Evolutionary conservation across 257 asterid species (phyloP).

Genomic region (Salvia miltiorrhiza): DNA sequence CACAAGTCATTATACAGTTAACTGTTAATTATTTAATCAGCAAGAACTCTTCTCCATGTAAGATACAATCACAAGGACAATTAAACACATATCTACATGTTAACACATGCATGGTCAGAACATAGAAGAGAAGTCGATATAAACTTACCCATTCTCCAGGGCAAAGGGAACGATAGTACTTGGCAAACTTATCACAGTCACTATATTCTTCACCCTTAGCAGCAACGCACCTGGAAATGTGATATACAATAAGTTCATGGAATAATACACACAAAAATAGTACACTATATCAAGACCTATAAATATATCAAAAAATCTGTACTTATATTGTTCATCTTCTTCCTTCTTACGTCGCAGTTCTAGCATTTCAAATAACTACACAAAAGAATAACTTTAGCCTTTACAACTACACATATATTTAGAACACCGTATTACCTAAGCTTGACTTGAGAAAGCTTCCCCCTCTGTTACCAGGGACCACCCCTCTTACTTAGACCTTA

Average conservation of each 20-base stretch:
- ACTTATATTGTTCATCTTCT: neutral
- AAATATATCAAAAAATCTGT: neutral
- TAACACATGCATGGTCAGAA: no score
- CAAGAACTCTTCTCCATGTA: neutral
- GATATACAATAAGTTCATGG: slow-evolving; percentile 4
- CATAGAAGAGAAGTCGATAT: neutral
- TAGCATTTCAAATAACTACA: neutral
- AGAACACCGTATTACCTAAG: no score
- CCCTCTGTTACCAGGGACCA: no score
- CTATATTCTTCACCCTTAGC: slow-evolving; percentile 69
- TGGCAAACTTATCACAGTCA: slow-evolving; percentile 60
- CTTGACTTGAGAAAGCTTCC: no score
- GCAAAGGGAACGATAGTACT: slow-evolving; percentile 77
- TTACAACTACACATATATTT: no score
- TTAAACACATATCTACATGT: neutral
- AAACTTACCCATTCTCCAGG: slow-evolving; percentile 91
- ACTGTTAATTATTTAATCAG: neutral
- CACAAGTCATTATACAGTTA: neutral
- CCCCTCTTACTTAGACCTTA: no score
- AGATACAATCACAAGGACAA: neutral
- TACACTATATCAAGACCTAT: neutral
- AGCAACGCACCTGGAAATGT: slow-evolving; percentile 54
- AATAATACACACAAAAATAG: neutral
- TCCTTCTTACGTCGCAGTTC: neutral
- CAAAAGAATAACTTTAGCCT: neutral